Evolutionary conservation across 1,284 basidiomycete genomes (phyloP).

Genomic region (Cutaneotrichosporon mucoides): DNA sequence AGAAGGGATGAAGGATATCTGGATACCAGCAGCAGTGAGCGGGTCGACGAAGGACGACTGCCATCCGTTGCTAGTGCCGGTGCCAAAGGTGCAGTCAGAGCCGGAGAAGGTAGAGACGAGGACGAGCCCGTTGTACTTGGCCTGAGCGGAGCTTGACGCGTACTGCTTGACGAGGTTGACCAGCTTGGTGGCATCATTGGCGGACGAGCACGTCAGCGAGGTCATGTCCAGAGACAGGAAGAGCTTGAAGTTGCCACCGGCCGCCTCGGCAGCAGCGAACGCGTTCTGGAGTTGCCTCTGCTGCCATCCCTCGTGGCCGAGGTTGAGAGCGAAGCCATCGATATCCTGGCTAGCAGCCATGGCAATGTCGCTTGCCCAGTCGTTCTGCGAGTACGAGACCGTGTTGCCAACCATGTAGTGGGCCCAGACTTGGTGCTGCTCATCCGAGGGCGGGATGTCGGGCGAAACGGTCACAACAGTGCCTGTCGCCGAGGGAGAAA

Average conservation of each 20-base stretch:
- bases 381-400: conserved; percentile 39
- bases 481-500: not conserved
- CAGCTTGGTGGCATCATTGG: conserved; percentile 56
- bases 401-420: conserved; percentile 50
- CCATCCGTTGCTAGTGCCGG: conserved; percentile 38
- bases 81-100: conserved; percentile 68
- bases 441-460: conserved; percentile 25
- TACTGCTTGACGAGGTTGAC: conserved; percentile 60
- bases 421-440: conserved; percentile 41
- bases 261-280: conserved; percentile 54
- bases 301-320: conserved; percentile 66
- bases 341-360: conserved; percentile 47
- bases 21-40: conserved; percentile 15
- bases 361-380: conserved; percentile 46
- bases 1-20: conserved; percentile 46
- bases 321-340: conserved; percentile 64
- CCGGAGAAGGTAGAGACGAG: conserved; percentile 75
- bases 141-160: conserved; percentile 60
- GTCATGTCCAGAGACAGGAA: conserved; percentile 56
- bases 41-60: conserved; percentile 22
- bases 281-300: conserved; percentile 60
- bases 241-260: conserved; percentile 59
- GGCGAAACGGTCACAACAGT: not conserved
- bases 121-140: conserved; percentile 56
- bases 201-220: conserved; percentile 54